phyloP scores from a whole-genome alignment of 1,284 basidiomycete genomes.

The Cutaneotrichosporon dermatis region DNA sequence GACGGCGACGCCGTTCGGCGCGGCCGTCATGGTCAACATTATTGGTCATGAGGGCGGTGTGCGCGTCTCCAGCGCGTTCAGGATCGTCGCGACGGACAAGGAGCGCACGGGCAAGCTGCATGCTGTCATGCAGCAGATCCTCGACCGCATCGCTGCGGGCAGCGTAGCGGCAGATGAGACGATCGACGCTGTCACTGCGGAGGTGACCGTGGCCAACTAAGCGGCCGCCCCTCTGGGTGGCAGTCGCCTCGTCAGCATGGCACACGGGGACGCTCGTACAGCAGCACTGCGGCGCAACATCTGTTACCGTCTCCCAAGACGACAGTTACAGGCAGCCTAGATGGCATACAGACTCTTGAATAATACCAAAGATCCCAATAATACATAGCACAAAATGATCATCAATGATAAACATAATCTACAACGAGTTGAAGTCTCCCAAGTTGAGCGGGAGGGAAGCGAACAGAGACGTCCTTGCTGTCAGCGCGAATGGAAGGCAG shows the following conservation, averaged over 20 bases:
- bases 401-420: background rate
- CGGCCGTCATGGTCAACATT: slow-evolving; percentile 21
- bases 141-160: slow-evolving; percentile 10
- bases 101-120: slow-evolving; percentile 5
- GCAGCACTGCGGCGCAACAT: too few relatives aligned
- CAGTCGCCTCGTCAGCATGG: too few relatives aligned
- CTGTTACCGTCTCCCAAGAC: too few relatives aligned
- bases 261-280: too few relatives aligned
- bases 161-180: slow-evolving; percentile 6
- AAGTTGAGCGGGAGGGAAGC: background rate
- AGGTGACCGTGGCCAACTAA: too few relatives aligned
- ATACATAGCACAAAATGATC: background rate
- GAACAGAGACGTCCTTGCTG: background rate
- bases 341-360: too few relatives aligned
- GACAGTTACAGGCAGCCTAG: too few relatives aligned
- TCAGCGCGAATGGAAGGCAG: background rate
- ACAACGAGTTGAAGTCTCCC: background rate
- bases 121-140: slow-evolving; percentile 3
- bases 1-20: slow-evolving; percentile 17
- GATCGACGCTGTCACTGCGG: background rate
- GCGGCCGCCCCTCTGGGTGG: too few relatives aligned
- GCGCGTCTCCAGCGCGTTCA: slow-evolving; percentile 24
- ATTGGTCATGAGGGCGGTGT: slow-evolving; percentile 35
- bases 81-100: slow-evolving; percentile 22
- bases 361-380: background rate